Evolutionary conservation across 1,139 yeast species (phyloP).

Genomic region (Wickerhamomyces sp.): DNA sequence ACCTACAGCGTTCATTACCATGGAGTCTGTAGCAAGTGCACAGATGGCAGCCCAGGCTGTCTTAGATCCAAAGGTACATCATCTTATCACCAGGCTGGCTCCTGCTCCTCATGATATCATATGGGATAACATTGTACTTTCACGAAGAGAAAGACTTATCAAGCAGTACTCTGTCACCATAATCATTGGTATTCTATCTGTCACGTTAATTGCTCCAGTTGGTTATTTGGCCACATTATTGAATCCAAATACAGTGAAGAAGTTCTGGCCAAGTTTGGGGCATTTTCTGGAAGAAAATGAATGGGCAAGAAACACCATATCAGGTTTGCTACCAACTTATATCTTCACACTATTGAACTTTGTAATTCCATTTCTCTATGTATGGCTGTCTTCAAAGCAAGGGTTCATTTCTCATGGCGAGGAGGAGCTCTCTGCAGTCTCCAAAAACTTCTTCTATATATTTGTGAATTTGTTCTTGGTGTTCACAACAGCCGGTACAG

Average conservation of each 20-base stretch:
- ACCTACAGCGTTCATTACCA: slow-evolving; percentile 72
- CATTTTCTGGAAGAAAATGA: slow-evolving; percentile 50
- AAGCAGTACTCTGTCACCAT: slow-evolving; percentile 59
- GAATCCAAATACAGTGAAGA: slow-evolving; percentile 64
- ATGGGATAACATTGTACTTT: slow-evolving; percentile 67
- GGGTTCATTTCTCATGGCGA: slow-evolving; percentile 74
- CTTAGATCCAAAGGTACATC: slow-evolving; percentile 70
- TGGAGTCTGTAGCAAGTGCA: slow-evolving; percentile 81
- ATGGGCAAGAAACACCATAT: slow-evolving; percentile 68
- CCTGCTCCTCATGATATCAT: slow-evolving; percentile 80
- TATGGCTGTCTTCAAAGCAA: slow-evolving; percentile 60
- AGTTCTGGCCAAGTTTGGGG: slow-evolving; percentile 72
- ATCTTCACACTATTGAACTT: slow-evolving; percentile 65
- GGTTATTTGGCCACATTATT: slow-evolving; percentile 69
- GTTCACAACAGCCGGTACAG: slow-evolving; percentile 77
- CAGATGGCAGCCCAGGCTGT: slow-evolving; percentile 86
- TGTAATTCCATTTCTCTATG: slow-evolving; percentile 63
- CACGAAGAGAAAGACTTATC: slow-evolving; percentile 47
- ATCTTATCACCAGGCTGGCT: slow-evolving; percentile 63
- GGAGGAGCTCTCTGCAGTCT: slow-evolving; percentile 67
- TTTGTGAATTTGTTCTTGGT: slow-evolving; percentile 75
- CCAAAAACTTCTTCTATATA: slow-evolving; percentile 73
- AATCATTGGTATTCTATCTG: slow-evolving; percentile 56
- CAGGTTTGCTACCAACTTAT: slow-evolving; percentile 73
- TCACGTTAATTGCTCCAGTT: slow-evolving; percentile 64